Conservation (phyloP, 1,284 basidiomycete genomes). For the Trametes sp. region DNA sequence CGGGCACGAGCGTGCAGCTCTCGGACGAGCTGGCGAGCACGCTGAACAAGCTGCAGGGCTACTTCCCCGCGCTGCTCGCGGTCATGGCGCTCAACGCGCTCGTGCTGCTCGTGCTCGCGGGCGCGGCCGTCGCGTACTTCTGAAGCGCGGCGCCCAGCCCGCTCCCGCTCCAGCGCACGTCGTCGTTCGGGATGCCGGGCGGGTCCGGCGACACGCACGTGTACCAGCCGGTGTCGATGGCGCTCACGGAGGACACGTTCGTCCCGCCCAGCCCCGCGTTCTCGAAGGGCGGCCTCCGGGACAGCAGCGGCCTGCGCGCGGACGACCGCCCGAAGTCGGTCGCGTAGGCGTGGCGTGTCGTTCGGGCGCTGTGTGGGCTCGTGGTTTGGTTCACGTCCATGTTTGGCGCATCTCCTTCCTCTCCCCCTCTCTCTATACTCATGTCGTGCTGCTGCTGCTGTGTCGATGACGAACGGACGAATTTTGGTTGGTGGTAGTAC, state of each 20-base stretch:
- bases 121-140: constrained; percentile 58
- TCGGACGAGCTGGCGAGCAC: constrained; percentile 63
- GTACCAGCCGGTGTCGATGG: constrained; percentile 80
- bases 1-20: constrained; percentile 46
- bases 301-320: constrained; percentile 35
- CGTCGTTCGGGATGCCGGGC: constrained; percentile 32
- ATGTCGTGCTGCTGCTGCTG: constrained; percentile 33
- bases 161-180: constrained; percentile 51
- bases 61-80: constrained; percentile 73
- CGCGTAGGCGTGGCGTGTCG: constrained; percentile 48
- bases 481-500: constrained; percentile 22
- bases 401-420: too few relatives aligned
- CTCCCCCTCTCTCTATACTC: not conserved
- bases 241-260: constrained; percentile 76
- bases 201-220: constrained; percentile 27
- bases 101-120: constrained; percentile 62
- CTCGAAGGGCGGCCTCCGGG: constrained; percentile 50
- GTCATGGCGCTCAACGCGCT: constrained; percentile 78
- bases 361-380: not conserved
- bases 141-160: constrained; percentile 54
- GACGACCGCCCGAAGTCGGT: constrained; percentile 54
- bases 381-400: not conserved
- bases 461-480: constrained; percentile 29
- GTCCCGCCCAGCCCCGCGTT: constrained; percentile 71
- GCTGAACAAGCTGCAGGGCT: constrained; percentile 64